A percentile compares a stretch with the other conserved stretches of the same genome.
Conservation (phyloP, 768 basidiomycete genomes). For the Lactarius pseudohatsudake region DNA sequence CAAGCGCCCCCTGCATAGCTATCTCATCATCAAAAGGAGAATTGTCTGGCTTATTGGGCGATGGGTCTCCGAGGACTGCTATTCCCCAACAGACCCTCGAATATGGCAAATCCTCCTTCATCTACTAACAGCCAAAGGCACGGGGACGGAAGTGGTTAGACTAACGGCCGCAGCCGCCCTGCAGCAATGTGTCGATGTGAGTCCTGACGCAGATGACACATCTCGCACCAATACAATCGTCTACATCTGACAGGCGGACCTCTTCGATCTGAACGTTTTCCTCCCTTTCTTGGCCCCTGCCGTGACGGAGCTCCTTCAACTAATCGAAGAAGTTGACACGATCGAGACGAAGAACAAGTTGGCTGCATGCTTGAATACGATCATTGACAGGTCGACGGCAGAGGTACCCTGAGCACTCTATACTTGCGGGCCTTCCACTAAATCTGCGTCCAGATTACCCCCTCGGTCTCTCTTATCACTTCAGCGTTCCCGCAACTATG, state of each 20-base stretch:
- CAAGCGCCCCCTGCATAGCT: slow-evolving; percentile 45
- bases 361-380: slow-evolving; percentile 62
- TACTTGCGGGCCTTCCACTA: background rate
- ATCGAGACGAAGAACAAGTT: slow-evolving; percentile 76
- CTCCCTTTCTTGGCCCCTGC: slow-evolving; percentile 63
- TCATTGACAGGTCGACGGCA: slow-evolving; percentile 54
- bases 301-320: slow-evolving; percentile 62
- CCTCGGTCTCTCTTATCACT: slow-evolving; percentile 59
- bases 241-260: slow-evolving; percentile 48
- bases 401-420: slow-evolving; percentile 34
- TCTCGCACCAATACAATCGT: background rate
- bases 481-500: slow-evolving; percentile 71
- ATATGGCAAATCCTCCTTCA: slow-evolving; percentile 83
- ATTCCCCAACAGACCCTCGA: slow-evolving; percentile 55
- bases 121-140: slow-evolving; percentile 67
- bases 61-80: slow-evolving; percentile 74
- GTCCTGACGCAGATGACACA: slow-evolving; percentile 35
- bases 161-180: slow-evolving; percentile 81
- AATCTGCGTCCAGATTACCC: slow-evolving; percentile 53
- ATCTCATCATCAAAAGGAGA: slow-evolving; percentile 89
- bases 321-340: slow-evolving; percentile 72
- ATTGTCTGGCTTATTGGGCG: slow-evolving; percentile 94
- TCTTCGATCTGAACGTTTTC: slow-evolving; percentile 63
- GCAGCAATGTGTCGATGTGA: slow-evolving; percentile 81
- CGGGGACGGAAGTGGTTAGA: slow-evolving; percentile 82